Conservation (phyloP, 495 filamentous ascomycete species). For the Wilcoxina mikolae region DNA sequence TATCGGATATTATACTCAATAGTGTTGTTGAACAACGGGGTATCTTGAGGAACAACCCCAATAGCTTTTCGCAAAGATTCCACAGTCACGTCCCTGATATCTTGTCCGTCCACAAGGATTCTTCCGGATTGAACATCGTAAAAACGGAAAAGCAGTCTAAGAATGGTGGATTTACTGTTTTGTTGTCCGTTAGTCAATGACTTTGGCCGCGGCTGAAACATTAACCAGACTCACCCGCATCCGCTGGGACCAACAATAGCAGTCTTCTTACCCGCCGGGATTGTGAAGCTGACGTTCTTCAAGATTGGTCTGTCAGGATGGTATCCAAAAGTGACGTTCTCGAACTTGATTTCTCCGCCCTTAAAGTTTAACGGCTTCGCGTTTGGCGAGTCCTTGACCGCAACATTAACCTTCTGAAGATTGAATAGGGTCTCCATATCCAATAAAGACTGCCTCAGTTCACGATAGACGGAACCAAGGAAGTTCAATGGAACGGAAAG, state of each 20-base stretch:
- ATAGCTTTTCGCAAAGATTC: conserved; percentile 74
- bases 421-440: conserved; percentile 99
- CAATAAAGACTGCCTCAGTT: conserved; percentile 80
- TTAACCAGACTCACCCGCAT: conserved; percentile 43
- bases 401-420: conserved; percentile 92
- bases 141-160: conserved; percentile 81
- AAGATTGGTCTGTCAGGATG: conserved; percentile 76
- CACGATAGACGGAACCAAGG: conserved; percentile 86
- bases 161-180: conserved; percentile 66
- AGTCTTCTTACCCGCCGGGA: conserved; percentile 89
- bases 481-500: conserved; percentile 94
- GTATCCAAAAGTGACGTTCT: conserved; percentile 93
- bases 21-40: conserved; percentile 88
- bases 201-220: neutral
- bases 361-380: conserved; percentile 57
- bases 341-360: conserved; percentile 81
- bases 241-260: conserved; percentile 91
- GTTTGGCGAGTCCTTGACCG: conserved; percentile 58
- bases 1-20: conserved; percentile 93
- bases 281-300: conserved; percentile 66
- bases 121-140: conserved; percentile 81
- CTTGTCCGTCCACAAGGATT: conserved; percentile 86
- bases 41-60: conserved; percentile 94
- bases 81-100: conserved; percentile 66
- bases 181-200: neutral